These are phyloP conservation scores for Monsonia emarginata DNA, from an alignment of 441 rosid species.

Conservation along the genomic window DNA sequence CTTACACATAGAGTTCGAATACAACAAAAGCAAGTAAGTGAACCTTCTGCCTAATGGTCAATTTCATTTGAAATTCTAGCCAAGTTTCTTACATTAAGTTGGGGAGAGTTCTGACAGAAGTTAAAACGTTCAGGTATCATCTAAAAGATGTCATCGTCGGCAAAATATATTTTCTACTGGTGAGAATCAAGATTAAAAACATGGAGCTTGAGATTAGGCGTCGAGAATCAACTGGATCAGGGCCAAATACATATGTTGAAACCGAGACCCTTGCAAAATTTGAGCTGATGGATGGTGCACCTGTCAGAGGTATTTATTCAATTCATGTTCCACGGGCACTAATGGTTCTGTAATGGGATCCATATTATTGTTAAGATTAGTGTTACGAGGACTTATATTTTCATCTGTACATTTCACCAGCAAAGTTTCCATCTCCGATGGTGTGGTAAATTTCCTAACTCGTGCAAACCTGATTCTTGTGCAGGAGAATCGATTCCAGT, in stretches of 20 bases:
- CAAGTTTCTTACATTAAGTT: background rate
- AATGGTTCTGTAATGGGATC: too few species aligned
- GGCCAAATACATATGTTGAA: constrained; percentile 89
- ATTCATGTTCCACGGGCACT: too few species aligned
- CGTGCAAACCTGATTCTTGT: background rate
- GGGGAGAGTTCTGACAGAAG: background rate
- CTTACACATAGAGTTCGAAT: constrained; percentile 97
- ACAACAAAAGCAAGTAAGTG: constrained; percentile 98
- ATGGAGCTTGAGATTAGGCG: constrained; percentile 99
- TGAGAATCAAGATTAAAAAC: constrained; percentile 61
- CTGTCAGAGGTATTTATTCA: constrained; percentile 72
- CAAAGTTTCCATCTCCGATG: background rate
- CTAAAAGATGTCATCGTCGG: constrained; percentile 25
- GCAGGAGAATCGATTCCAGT: constrained; percentile 35
- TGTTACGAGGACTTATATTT: background rate
- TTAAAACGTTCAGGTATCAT: constrained; percentile 17
- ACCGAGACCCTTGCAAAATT: constrained; percentile 94
- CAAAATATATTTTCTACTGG: constrained; percentile 22
- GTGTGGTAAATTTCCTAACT: background rate
- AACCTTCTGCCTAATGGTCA: constrained; percentile 1
- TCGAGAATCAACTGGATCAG: constrained; percentile 90
- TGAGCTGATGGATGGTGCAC: constrained; percentile 98
- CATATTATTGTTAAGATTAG: too few species aligned
- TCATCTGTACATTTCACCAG: background rate
- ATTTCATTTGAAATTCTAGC: background rate